These are phyloP conservation scores for Podila horticola DNA, from an alignment of 192 early-diverging fungal genomes.

Conservation along the genomic window DNA sequence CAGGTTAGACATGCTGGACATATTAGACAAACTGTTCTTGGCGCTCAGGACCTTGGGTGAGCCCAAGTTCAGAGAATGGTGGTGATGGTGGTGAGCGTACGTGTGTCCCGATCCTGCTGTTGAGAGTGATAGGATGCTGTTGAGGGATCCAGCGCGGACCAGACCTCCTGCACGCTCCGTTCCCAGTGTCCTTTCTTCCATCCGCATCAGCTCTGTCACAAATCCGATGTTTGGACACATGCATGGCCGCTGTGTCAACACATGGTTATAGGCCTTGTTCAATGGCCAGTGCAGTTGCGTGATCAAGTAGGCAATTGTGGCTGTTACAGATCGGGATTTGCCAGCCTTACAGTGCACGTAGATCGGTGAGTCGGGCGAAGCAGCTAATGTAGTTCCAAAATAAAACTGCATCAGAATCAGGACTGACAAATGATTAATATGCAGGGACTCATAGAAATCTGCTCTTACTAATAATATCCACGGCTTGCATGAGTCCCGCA, in stretches of 20 bases:
- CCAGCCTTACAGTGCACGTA: slow-evolving; percentile 87
- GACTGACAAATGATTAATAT: not conserved
- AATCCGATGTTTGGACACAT: slow-evolving; percentile 85
- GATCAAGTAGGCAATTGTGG: slow-evolving; percentile 77
- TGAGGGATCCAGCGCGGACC: slow-evolving; percentile 8
- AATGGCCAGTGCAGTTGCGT: slow-evolving; percentile 68
- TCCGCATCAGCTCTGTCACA: slow-evolving; percentile 71
- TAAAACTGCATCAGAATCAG: not conserved
- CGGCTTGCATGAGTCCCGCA: slow-evolving; percentile 64
- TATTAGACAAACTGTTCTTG: not conserved
- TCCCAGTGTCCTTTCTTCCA: slow-evolving; percentile 72
- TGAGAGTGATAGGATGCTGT: not conserved
- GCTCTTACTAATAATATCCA: slow-evolving; percentile 76
- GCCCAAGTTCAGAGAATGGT: not conserved
- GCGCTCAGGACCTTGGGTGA: not conserved
- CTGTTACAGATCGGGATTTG: slow-evolving; percentile 78
- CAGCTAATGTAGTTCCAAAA: slow-evolving; percentile 36
- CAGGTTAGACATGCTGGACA: not conserved
- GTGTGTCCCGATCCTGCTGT: slow-evolving; percentile 3
- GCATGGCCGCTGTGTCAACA: slow-evolving; percentile 68
- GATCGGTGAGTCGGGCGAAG: slow-evolving; percentile 55
- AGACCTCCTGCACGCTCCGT: slow-evolving; percentile 19
- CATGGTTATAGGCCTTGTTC: slow-evolving; percentile 72
- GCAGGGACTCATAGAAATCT: too few relatives aligned
- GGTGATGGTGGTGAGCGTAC: slow-evolving; percentile 1